Base-by-base conservation (phyloP, 2,329 filamentous ascomycete genomes). In the Aspergillus pseudoviridinutans region DNA sequence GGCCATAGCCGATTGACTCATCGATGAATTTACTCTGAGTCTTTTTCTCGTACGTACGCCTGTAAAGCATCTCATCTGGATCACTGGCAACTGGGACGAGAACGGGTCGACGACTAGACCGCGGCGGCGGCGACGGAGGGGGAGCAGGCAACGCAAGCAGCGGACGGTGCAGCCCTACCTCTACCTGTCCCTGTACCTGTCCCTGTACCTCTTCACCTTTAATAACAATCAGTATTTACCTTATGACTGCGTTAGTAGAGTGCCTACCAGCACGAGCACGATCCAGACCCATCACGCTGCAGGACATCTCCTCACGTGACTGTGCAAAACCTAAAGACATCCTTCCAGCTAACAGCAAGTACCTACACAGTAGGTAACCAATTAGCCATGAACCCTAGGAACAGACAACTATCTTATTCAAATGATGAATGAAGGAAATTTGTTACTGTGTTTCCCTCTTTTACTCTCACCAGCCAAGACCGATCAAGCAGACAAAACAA, bases 241-340 rank as follows among this genome's bases (percentile, higher is more conserved):
- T 17, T 14, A 17, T 17, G 12, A 35, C 3, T 14, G 14, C 1
- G 6, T 35, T 4, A 55, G n/a, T 38, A 28, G 14, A 32, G 20
- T 4, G 10, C 29, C 49, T 10, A 46, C 42, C 22, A 24, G 22
- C 42, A 46, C 42, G 3, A 22, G 20, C 10, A 22, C 2, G 10
- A 47, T 24, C 24, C 8, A 3, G 1, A 17, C 14, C 14, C 32
- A n/a, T 38, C 14, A 17, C 32, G 4, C 14, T 8, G 29, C 29
- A 12, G 4, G 29, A 20, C 14, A 12, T 1, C 10, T 3, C 51
- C 62, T 64, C 62, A 64, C 62, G 62, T 64, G 62, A 64, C n/a
- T 29, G n/a, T 3, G 20, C n/a, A 22, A 55, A 50, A 60, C 62
- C 62, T 63, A 64, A 59, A 14, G 25, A 9, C 9, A n/a, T 47